Conservation (phyloP, 495 filamentous ascomycete genomes). For the Neurospora tetraspora region DNA sequence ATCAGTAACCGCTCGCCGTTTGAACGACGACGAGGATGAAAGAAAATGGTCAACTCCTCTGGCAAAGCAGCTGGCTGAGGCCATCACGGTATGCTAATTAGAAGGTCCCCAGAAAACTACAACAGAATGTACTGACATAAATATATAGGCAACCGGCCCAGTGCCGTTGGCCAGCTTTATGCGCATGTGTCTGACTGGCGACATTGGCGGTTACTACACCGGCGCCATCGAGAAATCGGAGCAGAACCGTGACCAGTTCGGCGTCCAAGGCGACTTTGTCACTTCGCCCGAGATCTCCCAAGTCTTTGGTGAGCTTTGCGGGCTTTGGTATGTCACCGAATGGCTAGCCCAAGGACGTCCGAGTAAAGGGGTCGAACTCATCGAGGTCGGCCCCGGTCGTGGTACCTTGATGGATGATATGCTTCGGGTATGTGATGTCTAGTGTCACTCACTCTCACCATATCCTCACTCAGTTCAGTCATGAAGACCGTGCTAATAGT, state of each 20-base stretch:
- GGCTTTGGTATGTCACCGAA: conserved; percentile 89
- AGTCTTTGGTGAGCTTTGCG: conserved; percentile 88
- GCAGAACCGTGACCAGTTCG: conserved; percentile 70
- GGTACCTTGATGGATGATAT: conserved; percentile 98
- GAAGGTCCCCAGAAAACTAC: background rate
- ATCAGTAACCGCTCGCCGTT: conserved; percentile 7
- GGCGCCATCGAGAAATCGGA: conserved; percentile 36
- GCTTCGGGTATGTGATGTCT: conserved; percentile 62
- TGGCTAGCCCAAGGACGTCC: conserved; percentile 83
- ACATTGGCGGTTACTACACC: conserved; percentile 92
- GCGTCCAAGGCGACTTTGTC: conserved; percentile 83
- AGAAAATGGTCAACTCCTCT: conserved; percentile 79
- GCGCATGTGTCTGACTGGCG: conserved; percentile 93
- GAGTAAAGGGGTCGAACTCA: conserved; percentile 64
- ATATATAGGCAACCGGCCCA: conserved; percentile 62
- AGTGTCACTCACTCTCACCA: background rate
- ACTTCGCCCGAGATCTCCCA: conserved; percentile 97
- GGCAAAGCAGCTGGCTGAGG: conserved; percentile 71
- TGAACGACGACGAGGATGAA: conserved; percentile 22
- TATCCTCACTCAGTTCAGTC: background rate
- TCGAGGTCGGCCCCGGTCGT: conserved; percentile 89
- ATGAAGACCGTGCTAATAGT: background rate
- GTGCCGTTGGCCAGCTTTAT: conserved; percentile 89
- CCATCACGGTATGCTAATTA: conserved; percentile 59
- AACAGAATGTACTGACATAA: background rate